phyloP scores from a whole-genome alignment of 2,329 filamentous ascomycete species.

The Parastagonospora avenae region DNA sequence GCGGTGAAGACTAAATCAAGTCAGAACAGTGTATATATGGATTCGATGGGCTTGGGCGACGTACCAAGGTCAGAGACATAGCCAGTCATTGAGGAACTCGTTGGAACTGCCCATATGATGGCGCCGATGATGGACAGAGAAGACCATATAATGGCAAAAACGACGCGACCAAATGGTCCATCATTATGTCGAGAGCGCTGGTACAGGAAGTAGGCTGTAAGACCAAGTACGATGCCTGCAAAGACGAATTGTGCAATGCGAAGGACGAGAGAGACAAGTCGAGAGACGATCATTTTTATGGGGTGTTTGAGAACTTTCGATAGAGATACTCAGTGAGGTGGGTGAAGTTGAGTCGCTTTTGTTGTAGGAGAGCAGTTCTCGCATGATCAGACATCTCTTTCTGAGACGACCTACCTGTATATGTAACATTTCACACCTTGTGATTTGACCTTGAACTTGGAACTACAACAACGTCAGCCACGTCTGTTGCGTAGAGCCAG shows the following conservation, averaged over 20 bases:
- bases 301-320: background rate
- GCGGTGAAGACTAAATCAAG: slow-evolving; percentile 60
- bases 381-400: background rate
- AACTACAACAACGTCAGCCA: too few species aligned
- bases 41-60: background rate
- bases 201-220: slow-evolving; percentile 32
- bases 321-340: background rate
- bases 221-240: slow-evolving; percentile 61
- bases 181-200: slow-evolving; percentile 47
- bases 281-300: slow-evolving; percentile 44
- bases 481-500: too few species aligned
- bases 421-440: too few species aligned
- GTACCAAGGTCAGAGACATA: slow-evolving; percentile 69
- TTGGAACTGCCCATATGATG: slow-evolving; percentile 75
- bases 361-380: background rate
- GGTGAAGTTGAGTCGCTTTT: background rate
- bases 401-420: too few species aligned
- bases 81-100: slow-evolving; percentile 68
- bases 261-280: slow-evolving; percentile 62
- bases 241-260: slow-evolving; percentile 70
- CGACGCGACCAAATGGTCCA: slow-evolving; percentile 68
- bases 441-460: too few species aligned
- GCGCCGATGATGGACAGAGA: slow-evolving; percentile 71
- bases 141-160: slow-evolving; percentile 76
- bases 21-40: background rate